Conservation (phyloP, 2,329 filamentous ascomycete genomes). For the Nothophoma quercina region DNA sequence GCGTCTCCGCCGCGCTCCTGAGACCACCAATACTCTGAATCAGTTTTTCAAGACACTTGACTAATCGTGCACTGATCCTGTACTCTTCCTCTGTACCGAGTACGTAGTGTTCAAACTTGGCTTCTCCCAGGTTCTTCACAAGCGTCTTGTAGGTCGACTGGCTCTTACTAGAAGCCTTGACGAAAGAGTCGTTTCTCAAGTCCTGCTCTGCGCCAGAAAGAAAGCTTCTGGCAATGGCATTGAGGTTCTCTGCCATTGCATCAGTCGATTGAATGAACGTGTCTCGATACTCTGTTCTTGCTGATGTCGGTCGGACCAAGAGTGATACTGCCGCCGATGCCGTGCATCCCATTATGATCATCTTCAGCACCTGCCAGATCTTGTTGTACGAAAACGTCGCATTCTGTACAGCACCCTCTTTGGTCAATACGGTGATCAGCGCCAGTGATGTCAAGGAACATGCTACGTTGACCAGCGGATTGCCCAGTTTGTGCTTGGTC, state of each 20-base stretch:
- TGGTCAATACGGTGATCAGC: conserved; percentile 88
- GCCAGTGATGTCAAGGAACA: conserved; percentile 87
- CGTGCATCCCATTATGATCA: conserved; percentile 64
- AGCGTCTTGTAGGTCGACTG: conserved; percentile 73
- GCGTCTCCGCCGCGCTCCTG: conserved; percentile 85
- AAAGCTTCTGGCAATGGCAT: conserved; percentile 82
- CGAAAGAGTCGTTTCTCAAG: conserved; percentile 71
- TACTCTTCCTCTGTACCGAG: conserved; percentile 82
- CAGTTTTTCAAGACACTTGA: conserved; percentile 83
- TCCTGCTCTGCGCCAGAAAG: conserved; percentile 83
- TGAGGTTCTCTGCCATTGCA: conserved; percentile 80
- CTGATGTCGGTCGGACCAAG: conserved; percentile 78
- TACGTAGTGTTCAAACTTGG: conserved; percentile 87
- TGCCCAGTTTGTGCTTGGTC: conserved; percentile 81
- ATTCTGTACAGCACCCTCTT: conserved; percentile 85
- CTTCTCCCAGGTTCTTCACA: conserved; percentile 80
- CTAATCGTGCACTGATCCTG: conserved; percentile 77
- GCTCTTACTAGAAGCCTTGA: conserved; percentile 68
- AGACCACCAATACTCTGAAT: conserved; percentile 90
- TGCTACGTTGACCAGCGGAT: conserved; percentile 78
- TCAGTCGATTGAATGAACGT: conserved; percentile 78
- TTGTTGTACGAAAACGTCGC: conserved; percentile 83
- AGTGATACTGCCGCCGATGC: conserved; percentile 64
- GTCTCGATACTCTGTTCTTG: conserved; percentile 74
- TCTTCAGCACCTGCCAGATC: conserved; percentile 72